Evolutionary conservation across 176 grass and related monocot genomes (phyloP).

Genomic region (Thinopyrum elongatum): DNA sequence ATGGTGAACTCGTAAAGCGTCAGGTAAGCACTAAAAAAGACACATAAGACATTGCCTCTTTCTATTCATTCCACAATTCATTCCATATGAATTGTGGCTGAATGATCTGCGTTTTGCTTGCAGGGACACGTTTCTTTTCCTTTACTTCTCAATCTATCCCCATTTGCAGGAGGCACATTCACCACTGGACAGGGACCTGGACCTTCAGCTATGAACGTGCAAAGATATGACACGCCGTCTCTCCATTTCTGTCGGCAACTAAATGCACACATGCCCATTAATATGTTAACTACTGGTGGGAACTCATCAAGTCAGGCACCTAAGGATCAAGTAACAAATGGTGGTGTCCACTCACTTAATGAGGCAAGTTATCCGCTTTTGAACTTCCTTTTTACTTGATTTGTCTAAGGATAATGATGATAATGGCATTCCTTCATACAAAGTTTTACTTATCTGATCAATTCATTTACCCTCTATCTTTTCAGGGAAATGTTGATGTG

Average conservation of each 20-base stretch:
- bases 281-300: slow-evolving; percentile 29
- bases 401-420: not conserved
- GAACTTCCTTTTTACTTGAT: not conserved
- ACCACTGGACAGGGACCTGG: slow-evolving; percentile 19
- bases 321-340: slow-evolving; percentile 5
- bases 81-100: slow-evolving; percentile 9
- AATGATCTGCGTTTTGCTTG: slow-evolving; percentile 23
- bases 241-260: slow-evolving; percentile 34
- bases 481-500: slow-evolving; percentile 27
- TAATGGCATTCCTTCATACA: not conserved
- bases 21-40: slow-evolving; percentile 35
- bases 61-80: slow-evolving; percentile 19
- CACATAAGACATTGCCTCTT: not conserved
- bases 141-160: slow-evolving; percentile 72
- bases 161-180: slow-evolving; percentile 47
- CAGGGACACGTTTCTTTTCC: slow-evolving; percentile 90
- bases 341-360: not conserved
- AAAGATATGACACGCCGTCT: slow-evolving; percentile 22
- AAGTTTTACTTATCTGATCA: not conserved
- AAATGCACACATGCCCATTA: slow-evolving; percentile 42
- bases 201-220: slow-evolving; percentile 21
- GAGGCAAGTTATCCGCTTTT: slow-evolving; percentile 14
- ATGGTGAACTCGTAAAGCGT: slow-evolving; percentile 70
- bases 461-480: not conserved
- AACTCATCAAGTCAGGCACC: slow-evolving; percentile 24